Evolutionary conservation across 1,139 yeast genomes (phyloP), one percentile per base, ranked within the genome.

Genomic region (Wickerhamomyces sp.): DNA sequence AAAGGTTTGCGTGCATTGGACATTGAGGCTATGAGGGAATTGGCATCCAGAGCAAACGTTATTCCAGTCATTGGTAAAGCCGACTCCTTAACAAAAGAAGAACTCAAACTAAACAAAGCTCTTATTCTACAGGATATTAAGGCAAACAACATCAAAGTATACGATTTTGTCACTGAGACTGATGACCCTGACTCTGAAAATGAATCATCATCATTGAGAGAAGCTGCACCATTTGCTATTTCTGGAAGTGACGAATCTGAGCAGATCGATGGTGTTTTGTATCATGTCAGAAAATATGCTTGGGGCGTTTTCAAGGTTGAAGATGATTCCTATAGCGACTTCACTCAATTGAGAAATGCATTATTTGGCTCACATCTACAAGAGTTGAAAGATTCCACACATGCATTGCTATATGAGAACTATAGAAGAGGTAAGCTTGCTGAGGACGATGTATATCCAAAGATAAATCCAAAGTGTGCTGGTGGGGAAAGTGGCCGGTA

Each of bases 321-420:
- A 56, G 78, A 80, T 61, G 74, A 80, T 3, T 74, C 69, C 18
- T 69, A 71, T 50, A 80, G 83, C 51, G 90, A 84, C 61, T 84
- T 84, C 58, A 73, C 84, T 11, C 71, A 76, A 45, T 72, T 84
- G 62, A 82, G 81, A 63, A 79, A 83, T 48, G 82, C 83, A 7
- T 65, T 84, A 50, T 71, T 84, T 53, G 87, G 87, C 37, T 84
- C 91, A n/a, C 91, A 84, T 63, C 71, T 84, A 59, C 85, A 84
- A 62, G 91, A 84, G 54, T 76, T 84, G 57, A 84, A 83, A 63
- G 89, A 83, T 54, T 67, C 76, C 42, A 84, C 91, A 7, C 88
- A 82, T 58, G 79, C 79, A 47, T 68, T 73, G 46, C 72, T 84
- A 50, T 84, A 84, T 64, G 91, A 84, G 63, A 73, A 75, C 55